phyloP scores from a whole-genome alignment of 768 basidiomycete species.

The Mrakia blollopis region DNA sequence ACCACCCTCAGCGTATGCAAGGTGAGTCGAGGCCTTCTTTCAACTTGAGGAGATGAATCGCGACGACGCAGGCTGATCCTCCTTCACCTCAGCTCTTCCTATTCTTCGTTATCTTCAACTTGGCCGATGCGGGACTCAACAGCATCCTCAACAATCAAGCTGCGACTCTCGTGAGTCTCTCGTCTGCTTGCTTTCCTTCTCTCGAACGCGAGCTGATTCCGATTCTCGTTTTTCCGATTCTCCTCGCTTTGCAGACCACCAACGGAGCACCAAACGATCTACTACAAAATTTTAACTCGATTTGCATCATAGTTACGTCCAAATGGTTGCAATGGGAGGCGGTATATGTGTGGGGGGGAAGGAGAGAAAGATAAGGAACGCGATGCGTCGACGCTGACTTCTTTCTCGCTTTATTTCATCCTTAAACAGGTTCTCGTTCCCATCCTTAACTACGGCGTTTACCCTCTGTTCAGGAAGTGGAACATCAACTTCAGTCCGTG shows the following conservation, averaged over 20 bases:
- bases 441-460: conserved; percentile 40
- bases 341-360: too few species aligned
- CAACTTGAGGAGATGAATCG: not conserved
- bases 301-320: too few species aligned
- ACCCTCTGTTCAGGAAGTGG: conserved; percentile 38
- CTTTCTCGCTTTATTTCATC: too few species aligned
- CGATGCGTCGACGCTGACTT: too few species aligned
- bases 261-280: conserved; percentile 42
- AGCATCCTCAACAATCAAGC: not conserved
- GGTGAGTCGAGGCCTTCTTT: conserved; percentile 25
- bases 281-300: conserved; percentile 41
- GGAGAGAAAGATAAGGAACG: too few species aligned
- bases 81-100: conserved; percentile 16
- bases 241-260: conserved; percentile 25
- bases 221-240: too few species aligned
- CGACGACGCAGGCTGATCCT: not conserved
- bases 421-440: conserved; percentile 25
- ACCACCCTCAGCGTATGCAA: conserved; percentile 41
- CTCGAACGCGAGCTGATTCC: too few species aligned
- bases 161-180: conserved; percentile 33
- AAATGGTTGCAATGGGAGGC: too few species aligned
- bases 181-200: too few species aligned
- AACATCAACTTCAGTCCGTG: conserved; percentile 38
- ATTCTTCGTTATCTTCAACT: conserved; percentile 42
- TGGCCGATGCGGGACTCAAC: conserved; percentile 38